Percentiles rank a stretch among this genome's conserved stretches.
Evolutionary conservation across 2,329 filamentous ascomycete species (phyloP).

Genomic region (Fusarium bactridioides): DNA sequence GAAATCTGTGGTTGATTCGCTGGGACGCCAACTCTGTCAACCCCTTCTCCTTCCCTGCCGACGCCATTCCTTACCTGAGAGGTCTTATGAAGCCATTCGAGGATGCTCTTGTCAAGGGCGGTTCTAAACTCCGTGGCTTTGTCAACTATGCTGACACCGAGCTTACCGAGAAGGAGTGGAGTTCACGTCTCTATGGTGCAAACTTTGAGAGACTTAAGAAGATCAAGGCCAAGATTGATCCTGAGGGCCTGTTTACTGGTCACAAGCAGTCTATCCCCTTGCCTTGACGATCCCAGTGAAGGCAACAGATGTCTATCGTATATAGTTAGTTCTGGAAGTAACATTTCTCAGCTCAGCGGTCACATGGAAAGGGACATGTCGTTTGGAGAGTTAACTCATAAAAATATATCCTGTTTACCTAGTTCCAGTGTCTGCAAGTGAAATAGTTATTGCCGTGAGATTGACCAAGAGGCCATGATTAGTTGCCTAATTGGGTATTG

Average conservation of each 20-base stretch:
- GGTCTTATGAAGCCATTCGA: conserved; percentile 36
- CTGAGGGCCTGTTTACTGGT: conserved; percentile 32
- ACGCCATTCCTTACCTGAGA: conserved; percentile 34
- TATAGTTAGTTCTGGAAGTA: background rate
- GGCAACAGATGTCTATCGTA: background rate
- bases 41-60: conserved; percentile 17
- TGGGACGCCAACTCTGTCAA: conserved; percentile 30
- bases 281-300: background rate
- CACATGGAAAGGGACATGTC: fast-evolving
- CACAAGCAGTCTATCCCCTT: conserved; percentile 36
- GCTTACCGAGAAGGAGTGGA: conserved; percentile 35
- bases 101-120: conserved; percentile 21
- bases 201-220: conserved; percentile 34
- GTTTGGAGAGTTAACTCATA: background rate
- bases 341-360: fast-evolving
- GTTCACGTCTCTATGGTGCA: conserved; percentile 33
- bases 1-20: conserved; percentile 38
- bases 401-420: background rate
- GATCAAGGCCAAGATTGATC: conserved; percentile 33
- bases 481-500: background rate
- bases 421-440: too few relatives aligned
- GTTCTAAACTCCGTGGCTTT: conserved; percentile 34
- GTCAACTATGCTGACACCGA: conserved; percentile 41
- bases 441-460: too few relatives aligned
- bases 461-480: fast-evolving